Base-by-base conservation (phyloP, 2,329 filamentous ascomycete genomes). In the Sclerotinia spermophila region DNA sequence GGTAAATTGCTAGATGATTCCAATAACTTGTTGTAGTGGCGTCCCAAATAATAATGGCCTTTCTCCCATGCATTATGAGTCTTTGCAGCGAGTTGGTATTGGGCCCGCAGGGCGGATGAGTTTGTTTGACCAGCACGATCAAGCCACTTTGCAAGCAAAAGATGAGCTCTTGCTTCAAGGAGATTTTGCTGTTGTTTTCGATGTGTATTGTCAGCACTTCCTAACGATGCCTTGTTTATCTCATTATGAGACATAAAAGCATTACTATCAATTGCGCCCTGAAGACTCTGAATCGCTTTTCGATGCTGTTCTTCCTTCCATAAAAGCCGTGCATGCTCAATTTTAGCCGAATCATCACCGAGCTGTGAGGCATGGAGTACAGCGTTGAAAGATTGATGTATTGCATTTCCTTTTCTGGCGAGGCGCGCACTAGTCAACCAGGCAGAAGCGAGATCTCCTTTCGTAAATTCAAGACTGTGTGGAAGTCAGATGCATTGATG, bases 121-220 rank as follows among this genome's bases (percentile, higher is more conserved):
- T 97, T 92, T 2, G 94, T 97, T 80, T 98, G 95, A 7, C 96
- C 96, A n/a, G 95, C 92, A 70, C 87, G 90, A 78, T 98, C 96
- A 40, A 97, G 89, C 96, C 96, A 99, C 79, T 97, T 98, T 19
- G 96, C 96, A 38, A 97, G 87, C 48, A 98, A 85, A 13, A 99
- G 85, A 78, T 97, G 90, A 35, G 96, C 94, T 79, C 93, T 86
- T 10, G 90, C 90, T n/a, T 87, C 88, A 59, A 93, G 81, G 51
- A 90, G 81, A 72, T 84, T 87, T 74, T 88, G 86, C 61, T 88
- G 85, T 44, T 72, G 67, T 21, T 77, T 74, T 19, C 74, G 70
- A 27, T 71, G 72, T 30, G 53, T 60, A 24, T 67, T 60, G 33
- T 61, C 53, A 53, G 27, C 38, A 21, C 73, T 74, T 51, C 75